Evolutionary conservation across 345 rosid species (phyloP), one percentile per base, ranked within the genome.

Genomic region (Linum trigynum): DNA sequence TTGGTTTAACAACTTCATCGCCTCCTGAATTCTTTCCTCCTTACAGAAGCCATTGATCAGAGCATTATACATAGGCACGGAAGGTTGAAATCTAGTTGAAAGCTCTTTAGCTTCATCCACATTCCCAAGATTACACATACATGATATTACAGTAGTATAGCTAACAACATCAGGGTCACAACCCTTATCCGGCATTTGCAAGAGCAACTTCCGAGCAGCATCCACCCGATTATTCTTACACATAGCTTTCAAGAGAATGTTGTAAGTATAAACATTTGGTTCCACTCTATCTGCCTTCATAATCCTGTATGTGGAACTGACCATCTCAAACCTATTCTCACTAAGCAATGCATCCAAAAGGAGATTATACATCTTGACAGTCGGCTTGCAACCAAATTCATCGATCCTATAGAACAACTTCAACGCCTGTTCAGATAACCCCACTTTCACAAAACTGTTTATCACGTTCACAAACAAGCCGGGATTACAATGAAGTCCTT

Each of bases 221-320:
- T 92, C 92, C 23, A 87, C 79, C 72, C 85, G 81, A 45, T 79
- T 81, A 64, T 86, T 92, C 87, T 83, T 87, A 77, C 97, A 89
- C 83, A 89, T 78, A 0, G 96, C 98, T 80, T 90, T 90, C 67
- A 86, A 77, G 67, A 92, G 92, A 42, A 89, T 73, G 68, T 92
- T 87, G 65, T 89, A 92, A 0, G 98, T 92, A 59, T 72, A 88
- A 38, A 92, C 85, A 82, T 92, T 81, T 0, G 96, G 91, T 73
- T 84, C 91, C 74, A 81, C 75, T 10, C 94, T 89, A 72, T 84
- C 94, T 69, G 81, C 83, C 88, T 85, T 92, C 97, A 90, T 90
- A 55, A 81, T 80, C 68, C 82, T 67, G 72, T 89, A 92, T 36
- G 87, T 66, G 0, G 83, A 81, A 78, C 72, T 77, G 64, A 92